phyloP scores from a whole-genome alignment of 306 rosid genomes.

The Carpinus fangiana region DNA sequence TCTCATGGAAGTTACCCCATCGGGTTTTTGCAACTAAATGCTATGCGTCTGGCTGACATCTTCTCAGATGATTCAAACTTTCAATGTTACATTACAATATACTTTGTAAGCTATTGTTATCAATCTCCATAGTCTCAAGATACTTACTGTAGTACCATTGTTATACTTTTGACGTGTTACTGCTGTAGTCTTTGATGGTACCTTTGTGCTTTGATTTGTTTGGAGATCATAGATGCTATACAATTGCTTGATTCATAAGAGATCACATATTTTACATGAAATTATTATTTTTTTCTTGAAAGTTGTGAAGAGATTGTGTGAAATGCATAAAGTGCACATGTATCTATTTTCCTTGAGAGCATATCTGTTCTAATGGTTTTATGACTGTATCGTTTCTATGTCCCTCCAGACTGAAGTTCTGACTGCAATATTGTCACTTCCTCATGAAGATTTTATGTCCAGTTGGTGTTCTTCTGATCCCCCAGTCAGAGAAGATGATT shows the following conservation, averaged over 20 bases:
- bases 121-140: neutral
- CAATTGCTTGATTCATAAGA: slow-evolving; percentile 9
- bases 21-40: slow-evolving; percentile 93
- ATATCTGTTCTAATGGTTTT: slow-evolving; percentile 1
- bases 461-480: slow-evolving; percentile 91
- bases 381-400: slow-evolving; percentile 44
- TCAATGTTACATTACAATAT: slow-evolving; percentile 66
- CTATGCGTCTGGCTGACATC: slow-evolving; percentile 90
- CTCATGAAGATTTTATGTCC: slow-evolving; percentile 81
- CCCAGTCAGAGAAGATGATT: slow-evolving; percentile 73
- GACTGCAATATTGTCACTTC: slow-evolving; percentile 80
- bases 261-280: neutral
- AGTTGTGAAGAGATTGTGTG: neutral
- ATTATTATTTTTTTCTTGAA: slow-evolving; percentile 3
- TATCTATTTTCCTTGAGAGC: neutral
- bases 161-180: neutral
- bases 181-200: neutral
- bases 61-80: slow-evolving; percentile 96
- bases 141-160: neutral
- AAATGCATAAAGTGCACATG: neutral
- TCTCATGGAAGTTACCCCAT: slow-evolving; percentile 55
- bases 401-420: slow-evolving; percentile 78
- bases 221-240: neutral
- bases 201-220: neutral
- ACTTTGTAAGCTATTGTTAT: slow-evolving; percentile 59